Evolutionary conservation across 306 rosid genomes (phyloP).

Genomic region (Malus orientalis): DNA sequence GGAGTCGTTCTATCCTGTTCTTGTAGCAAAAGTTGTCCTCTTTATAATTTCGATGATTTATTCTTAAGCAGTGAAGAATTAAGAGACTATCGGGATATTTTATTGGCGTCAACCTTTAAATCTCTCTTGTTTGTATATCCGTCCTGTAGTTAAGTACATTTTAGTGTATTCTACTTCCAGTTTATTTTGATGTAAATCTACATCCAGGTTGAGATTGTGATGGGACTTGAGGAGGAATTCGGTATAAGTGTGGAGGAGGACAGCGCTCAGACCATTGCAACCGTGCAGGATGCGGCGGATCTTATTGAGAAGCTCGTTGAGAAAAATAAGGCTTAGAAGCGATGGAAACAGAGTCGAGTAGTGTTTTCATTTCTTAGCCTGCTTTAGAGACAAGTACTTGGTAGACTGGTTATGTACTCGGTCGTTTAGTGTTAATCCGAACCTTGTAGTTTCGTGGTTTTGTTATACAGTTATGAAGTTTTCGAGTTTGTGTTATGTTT

Average conservation of each 20-base stretch:
- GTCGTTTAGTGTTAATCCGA: slow-evolving; percentile 2
- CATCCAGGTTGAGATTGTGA: slow-evolving; percentile 70
- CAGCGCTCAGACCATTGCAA: slow-evolving; percentile 65
- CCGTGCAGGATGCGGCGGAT: slow-evolving; percentile 82
- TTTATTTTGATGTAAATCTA: too few species aligned
- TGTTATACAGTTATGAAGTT: background rate
- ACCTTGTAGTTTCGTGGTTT: background rate
- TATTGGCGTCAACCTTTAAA: too few species aligned
- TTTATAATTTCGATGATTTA: too few species aligned
- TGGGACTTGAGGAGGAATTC: slow-evolving; percentile 80
- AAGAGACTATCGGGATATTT: too few species aligned
- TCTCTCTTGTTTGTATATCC: too few species aligned
- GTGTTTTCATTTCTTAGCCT: background rate
- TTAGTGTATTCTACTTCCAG: too few species aligned
- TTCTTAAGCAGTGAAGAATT: too few species aligned
- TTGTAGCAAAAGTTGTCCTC: too few species aligned
- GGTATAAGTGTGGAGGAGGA: slow-evolving; percentile 68
- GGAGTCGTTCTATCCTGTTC: too few species aligned
- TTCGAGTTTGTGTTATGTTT: background rate
- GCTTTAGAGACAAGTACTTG: background rate
- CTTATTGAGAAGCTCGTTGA: slow-evolving; percentile 51
- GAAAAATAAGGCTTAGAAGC: slow-evolving; percentile 34
- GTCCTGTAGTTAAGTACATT: too few species aligned
- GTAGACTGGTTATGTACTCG: background rate
- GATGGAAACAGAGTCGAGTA: background rate